phyloP scores from a whole-genome alignment of 371 early-diverging fungal genomes.

The Circinella minor region DNA sequence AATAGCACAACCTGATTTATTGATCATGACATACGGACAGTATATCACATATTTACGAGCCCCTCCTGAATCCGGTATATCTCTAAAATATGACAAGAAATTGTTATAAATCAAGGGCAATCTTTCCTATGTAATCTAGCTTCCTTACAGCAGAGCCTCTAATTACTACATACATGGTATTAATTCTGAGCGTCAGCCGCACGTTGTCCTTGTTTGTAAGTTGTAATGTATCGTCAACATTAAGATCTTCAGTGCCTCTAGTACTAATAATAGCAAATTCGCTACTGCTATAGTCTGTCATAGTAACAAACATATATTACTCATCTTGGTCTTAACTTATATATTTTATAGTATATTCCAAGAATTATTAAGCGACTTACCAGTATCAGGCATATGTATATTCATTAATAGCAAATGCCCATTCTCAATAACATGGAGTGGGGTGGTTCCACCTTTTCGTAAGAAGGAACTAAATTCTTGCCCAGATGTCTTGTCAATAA shows the following conservation, averaged over 20 bases:
- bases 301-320: slow-evolving; percentile 2
- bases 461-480: slow-evolving; percentile 70
- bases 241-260: slow-evolving; percentile 69
- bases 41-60: slow-evolving; percentile 70
- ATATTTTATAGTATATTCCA: neutral
- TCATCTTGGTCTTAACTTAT: neutral
- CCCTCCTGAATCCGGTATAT: slow-evolving; percentile 70
- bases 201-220: slow-evolving; percentile 70
- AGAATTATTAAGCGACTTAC: slow-evolving; percentile 28
- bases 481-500: slow-evolving; percentile 75
- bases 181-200: slow-evolving; percentile 71
- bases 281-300: slow-evolving; percentile 64
- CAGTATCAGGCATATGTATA: slow-evolving; percentile 76
- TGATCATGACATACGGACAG: slow-evolving; percentile 85
- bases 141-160: neutral
- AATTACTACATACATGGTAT: slow-evolving; percentile 56
- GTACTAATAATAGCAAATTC: slow-evolving; percentile 90
- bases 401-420: slow-evolving; percentile 80
- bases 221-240: slow-evolving; percentile 71
- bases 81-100: slow-evolving; percentile 19
- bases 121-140: no score
- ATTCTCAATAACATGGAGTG: slow-evolving; percentile 88
- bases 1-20: slow-evolving; percentile 89
- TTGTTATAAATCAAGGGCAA: no score
- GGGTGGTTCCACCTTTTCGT: slow-evolving; percentile 73